Evolutionary conservation across 208 protist genomes (phyloP).

Genomic region (Trypanosoma congolense): DNA sequence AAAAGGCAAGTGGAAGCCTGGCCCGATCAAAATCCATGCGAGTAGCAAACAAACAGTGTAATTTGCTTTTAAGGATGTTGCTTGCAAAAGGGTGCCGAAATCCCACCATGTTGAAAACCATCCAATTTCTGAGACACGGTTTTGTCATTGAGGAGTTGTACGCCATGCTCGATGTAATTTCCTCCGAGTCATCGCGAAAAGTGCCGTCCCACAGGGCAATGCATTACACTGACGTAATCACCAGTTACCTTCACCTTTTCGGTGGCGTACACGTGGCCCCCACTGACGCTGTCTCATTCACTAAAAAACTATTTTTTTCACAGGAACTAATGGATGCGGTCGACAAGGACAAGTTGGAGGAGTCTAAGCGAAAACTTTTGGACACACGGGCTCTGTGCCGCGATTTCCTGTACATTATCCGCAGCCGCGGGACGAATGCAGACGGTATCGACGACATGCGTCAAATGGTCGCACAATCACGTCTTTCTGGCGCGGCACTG

Average conservation of each 20-base stretch:
- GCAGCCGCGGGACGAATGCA: conserved; percentile 11
- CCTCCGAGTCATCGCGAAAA: conserved; percentile 49
- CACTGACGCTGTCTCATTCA: conserved; percentile 26
- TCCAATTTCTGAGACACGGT: conserved; percentile 48
- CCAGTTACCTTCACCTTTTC: conserved; percentile 61
- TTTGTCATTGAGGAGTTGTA: conserved; percentile 72
- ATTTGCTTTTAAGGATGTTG: conserved; percentile 58
- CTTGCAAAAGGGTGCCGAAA: conserved; percentile 33
- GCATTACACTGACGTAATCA: conserved; percentile 61
- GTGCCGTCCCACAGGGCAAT: conserved; percentile 51
- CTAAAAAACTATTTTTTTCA: conserved; percentile 9
- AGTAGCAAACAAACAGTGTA: conserved; percentile 12
- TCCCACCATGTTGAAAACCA: conserved; percentile 26
- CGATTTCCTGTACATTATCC: conserved; percentile 18
- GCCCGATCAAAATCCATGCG: neutral
- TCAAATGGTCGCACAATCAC: conserved; percentile 15
- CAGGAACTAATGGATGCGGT: conserved; percentile 6
- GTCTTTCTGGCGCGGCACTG: conserved; percentile 15
- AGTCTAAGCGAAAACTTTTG: conserved; percentile 15
- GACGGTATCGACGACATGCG: conserved; percentile 20
- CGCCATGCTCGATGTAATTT: conserved; percentile 58
- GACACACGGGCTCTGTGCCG: conserved; percentile 20
- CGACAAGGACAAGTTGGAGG: neutral
- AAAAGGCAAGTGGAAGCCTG: neutral
- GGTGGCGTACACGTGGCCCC: conserved; percentile 42